Base-by-base conservation (phyloP, 805 yeast species). In the Scheffersomyces stipitis region DNA sequence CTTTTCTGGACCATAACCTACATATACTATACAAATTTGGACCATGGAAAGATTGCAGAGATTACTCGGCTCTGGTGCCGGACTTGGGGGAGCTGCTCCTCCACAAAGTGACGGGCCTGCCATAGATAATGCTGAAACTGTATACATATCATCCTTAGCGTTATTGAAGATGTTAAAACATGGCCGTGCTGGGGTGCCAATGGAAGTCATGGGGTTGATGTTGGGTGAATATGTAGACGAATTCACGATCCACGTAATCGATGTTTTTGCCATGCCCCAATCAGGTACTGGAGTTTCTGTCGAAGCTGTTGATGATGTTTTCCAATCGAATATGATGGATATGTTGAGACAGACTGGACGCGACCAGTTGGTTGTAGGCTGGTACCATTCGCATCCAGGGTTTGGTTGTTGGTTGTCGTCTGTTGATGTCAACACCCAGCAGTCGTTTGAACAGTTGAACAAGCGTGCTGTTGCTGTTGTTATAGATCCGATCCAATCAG, bases 191-290 rank as follows among this genome's bases (percentile, higher is more conserved):
- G 93, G 95, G 60, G 82, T 76, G 35, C 82, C 81, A n/a, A 76
- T 76, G 82, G 81, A 76, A 58, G 83, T 77, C 35, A 93, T 93
- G 99, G 99, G 99, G 3, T 73, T 93, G 47, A 93, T 93, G 99
- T 75, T 95, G 44, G 99, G 99, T 31, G 97, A 91, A 51, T 91
- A 93, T 65, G 93, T 93, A 18, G 99, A 93, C 61, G 98, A 93
- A 44, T 91, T 85, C 63, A 93, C 99, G 0, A 93, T 93, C 26
- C 95, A 90, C 52, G 99, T 93, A 27, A 88, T 88, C 37, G 99
- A 93, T 58, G 99, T 95, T 34, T 93, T 93, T 73, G 99, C 99
- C 38, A 93, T 93, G 99, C 99, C 99, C 14, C 99, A 93, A 69
- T 80, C 89, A 31, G 95, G 96, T 56, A 93, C 99, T 7, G 99